These are phyloP conservation scores for Hibiscus tridactylites DNA, from an alignment of 345 rosid species.

Conservation along the genomic window DNA sequence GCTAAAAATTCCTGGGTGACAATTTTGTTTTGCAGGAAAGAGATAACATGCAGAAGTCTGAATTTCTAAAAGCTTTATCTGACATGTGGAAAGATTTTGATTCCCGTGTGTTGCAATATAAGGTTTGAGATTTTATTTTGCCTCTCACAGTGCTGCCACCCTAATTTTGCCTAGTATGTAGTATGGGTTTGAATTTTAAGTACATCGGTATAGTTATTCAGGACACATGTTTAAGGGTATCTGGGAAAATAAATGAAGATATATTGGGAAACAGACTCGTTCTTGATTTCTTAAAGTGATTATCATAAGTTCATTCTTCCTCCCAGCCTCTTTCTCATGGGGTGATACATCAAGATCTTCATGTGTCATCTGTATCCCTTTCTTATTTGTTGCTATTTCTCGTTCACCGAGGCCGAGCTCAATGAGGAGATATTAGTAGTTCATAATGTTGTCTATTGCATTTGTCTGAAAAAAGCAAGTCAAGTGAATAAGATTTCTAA, in stretches of 20 bases:
- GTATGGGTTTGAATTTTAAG: neutral
- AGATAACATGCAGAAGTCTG: slow-evolving; percentile 97
- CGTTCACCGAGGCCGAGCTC: neutral
- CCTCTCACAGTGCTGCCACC: neutral
- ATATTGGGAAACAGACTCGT: neutral
- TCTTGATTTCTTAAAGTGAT: neutral
- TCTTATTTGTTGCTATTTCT: slow-evolving; percentile 4
- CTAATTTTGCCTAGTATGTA: neutral
- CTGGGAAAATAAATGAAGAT: neutral
- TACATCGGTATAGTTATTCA: neutral
- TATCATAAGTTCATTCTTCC: neutral
- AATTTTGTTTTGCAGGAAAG: slow-evolving; percentile 52
- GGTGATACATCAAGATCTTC: neutral
- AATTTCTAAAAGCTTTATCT: slow-evolving; percentile 89
- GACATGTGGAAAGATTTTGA: slow-evolving; percentile 99
- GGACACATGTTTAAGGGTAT: neutral
- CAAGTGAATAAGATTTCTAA: slow-evolving; percentile 5
- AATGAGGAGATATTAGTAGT: neutral
- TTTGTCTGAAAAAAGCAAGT: neutral
- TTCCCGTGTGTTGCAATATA: slow-evolving; percentile 89
- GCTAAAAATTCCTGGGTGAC: slow-evolving; percentile 3
- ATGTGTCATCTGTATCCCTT: neutral
- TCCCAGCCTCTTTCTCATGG: neutral
- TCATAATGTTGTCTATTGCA: neutral
- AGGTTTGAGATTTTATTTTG: slow-evolving; percentile 46